phyloP scores from a whole-genome alignment of 768 basidiomycete species.

The Leccinellum luteum region DNA sequence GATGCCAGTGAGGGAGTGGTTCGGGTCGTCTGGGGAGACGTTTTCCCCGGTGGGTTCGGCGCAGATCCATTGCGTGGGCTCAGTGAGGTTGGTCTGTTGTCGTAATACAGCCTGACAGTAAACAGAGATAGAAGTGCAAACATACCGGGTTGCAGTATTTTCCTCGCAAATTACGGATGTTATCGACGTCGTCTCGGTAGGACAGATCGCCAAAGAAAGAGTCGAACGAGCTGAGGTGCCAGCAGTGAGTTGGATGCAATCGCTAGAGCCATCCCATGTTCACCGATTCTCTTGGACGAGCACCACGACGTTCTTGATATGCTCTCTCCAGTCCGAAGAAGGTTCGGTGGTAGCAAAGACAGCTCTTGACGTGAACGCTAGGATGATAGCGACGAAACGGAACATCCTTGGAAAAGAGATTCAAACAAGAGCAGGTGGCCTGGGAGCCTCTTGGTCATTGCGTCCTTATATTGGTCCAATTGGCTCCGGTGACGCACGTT shows the following conservation, averaged over 20 bases:
- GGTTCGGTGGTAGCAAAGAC: neutral
- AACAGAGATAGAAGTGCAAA: neutral
- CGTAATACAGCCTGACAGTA: neutral
- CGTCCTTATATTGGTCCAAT: neutral
- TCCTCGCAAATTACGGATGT: constrained; percentile 17
- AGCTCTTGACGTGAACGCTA: neutral
- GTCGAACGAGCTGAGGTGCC: constrained; percentile 23
- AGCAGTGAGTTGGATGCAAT: neutral
- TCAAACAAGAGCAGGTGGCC: neutral
- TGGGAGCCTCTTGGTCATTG: neutral
- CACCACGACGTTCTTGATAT: constrained; percentile 26
- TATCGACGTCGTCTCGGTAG: constrained; percentile 22
- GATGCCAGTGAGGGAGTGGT: constrained; percentile 23
- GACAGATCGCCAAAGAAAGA: constrained; percentile 28
- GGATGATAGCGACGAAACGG: constrained; percentile 1
- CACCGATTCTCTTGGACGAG: constrained; percentile 28
- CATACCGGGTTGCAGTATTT: constrained; percentile 26
- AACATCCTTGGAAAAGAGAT: constrained; percentile 13
- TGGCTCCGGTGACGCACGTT: no score
- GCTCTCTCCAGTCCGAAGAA: constrained; percentile 21
- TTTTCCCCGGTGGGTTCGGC: constrained; percentile 16
- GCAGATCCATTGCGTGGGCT: constrained; percentile 13
- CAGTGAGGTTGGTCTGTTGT: constrained; percentile 15
- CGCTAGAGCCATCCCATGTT: neutral
- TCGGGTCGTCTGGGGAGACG: constrained; percentile 25